Conservation (phyloP, 805 yeast genomes). For the Candida patagonica region DNA sequence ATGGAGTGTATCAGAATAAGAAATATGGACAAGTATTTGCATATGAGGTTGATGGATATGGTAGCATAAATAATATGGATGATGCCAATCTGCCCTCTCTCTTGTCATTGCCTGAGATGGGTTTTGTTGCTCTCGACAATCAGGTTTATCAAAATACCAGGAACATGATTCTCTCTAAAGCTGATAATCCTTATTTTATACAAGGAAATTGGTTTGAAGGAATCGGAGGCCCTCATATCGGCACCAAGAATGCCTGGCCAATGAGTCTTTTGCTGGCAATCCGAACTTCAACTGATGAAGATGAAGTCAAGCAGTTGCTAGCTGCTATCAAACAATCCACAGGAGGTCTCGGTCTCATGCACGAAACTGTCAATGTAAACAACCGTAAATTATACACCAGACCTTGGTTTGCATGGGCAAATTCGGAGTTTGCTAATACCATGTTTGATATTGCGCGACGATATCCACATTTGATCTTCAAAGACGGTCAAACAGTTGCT, state of each 20-base stretch:
- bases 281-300: slow-evolving; percentile 64
- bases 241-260: slow-evolving; percentile 79
- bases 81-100: slow-evolving; percentile 87
- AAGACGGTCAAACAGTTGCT: background rate
- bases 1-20: slow-evolving; percentile 62
- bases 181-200: slow-evolving; percentile 72
- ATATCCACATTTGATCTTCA: slow-evolving; percentile 63
- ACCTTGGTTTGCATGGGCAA: slow-evolving; percentile 94
- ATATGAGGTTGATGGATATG: slow-evolving; percentile 83
- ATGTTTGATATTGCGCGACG: slow-evolving; percentile 64
- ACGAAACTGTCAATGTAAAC: slow-evolving; percentile 68
- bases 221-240: slow-evolving; percentile 88
- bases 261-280: slow-evolving; percentile 72
- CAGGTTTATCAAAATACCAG: slow-evolving; percentile 69
- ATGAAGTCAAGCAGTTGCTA: slow-evolving; percentile 49
- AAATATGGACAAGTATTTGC: slow-evolving; percentile 72
- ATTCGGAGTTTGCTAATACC: slow-evolving; percentile 82
- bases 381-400: slow-evolving; percentile 46
- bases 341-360: slow-evolving; percentile 71
- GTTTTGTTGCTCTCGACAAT: slow-evolving; percentile 45
- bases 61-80: slow-evolving; percentile 67
- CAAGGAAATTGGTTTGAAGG: slow-evolving; percentile 59
- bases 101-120: slow-evolving; percentile 71
- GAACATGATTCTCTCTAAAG: slow-evolving; percentile 55
- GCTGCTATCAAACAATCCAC: slow-evolving; percentile 50